phyloP scores from a whole-genome alignment of 257 asterid species.

The Handroanthus guayacan region DNA sequence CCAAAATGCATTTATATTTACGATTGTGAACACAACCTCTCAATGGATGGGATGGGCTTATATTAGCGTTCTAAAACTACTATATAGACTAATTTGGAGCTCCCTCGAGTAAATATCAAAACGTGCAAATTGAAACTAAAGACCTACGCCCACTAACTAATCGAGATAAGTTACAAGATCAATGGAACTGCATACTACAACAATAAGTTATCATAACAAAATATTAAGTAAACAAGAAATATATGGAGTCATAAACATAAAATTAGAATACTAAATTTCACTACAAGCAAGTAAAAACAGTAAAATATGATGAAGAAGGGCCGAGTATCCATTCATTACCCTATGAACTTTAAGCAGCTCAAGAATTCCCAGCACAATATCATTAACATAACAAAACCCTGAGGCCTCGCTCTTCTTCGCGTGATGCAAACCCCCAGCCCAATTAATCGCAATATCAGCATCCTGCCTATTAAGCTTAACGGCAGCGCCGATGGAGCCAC shows the following conservation, averaged over 20 bases:
- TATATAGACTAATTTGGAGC: constrained; percentile 15
- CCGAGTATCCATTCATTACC: constrained; percentile 30
- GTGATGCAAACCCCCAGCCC: constrained; percentile 63
- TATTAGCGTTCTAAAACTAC: neutral
- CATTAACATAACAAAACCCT: constrained; percentile 57
- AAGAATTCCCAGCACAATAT: constrained; percentile 54
- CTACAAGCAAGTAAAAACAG: neutral
- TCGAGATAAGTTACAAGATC: neutral
- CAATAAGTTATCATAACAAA: neutral
- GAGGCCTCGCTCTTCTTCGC: constrained; percentile 57
- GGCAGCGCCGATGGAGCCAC: constrained; percentile 57
- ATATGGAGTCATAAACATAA: neutral
- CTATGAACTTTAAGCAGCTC: constrained; percentile 52
- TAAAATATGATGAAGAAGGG: neutral
- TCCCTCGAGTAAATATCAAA: neutral
- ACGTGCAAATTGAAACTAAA: neutral
- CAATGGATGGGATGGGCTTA: neutral
- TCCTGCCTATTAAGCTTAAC: constrained; percentile 43
- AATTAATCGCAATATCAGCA: constrained; percentile 50
- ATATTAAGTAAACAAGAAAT: neutral
- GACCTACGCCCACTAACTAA: constrained; percentile 3
- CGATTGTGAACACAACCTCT: neutral
- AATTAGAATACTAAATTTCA: neutral
- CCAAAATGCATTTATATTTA: neutral
- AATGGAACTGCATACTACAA: neutral